These are phyloP conservation scores for Venturia asperata DNA, from an alignment of 2,329 filamentous ascomycete genomes.

Conservation along the genomic window DNA sequence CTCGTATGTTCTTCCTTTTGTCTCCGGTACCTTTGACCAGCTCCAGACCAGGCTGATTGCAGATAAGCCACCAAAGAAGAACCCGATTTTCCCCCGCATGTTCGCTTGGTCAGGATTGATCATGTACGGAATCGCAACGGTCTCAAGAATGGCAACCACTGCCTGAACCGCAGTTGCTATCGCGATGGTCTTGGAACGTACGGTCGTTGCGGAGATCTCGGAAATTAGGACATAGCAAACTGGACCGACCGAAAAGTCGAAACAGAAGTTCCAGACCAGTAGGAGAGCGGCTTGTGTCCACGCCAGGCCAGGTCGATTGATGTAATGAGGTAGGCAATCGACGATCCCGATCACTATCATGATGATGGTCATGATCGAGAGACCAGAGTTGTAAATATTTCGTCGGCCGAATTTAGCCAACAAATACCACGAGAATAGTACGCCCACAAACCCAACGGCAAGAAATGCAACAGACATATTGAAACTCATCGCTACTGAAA, in stretches of 20 bases:
- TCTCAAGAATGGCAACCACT: conserved; percentile 72
- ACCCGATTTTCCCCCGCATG: conserved; percentile 80
- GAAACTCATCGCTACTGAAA: conserved; percentile 38
- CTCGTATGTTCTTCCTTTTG: conserved; percentile 71
- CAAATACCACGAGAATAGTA: conserved; percentile 73
- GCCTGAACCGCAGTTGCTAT: conserved; percentile 72
- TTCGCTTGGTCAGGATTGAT: conserved; percentile 80
- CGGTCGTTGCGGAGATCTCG: conserved; percentile 71
- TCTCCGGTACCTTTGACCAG: conserved; percentile 75
- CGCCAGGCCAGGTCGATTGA: conserved; percentile 48
- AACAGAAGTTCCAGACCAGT: conserved; percentile 70
- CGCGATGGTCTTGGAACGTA: conserved; percentile 89
- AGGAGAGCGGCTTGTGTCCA: conserved; percentile 29
- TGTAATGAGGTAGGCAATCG: conserved; percentile 10
- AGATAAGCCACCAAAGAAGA: conserved; percentile 80
- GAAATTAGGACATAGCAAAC: conserved; percentile 85
- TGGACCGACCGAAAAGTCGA: conserved; percentile 81
- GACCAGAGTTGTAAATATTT: conserved; percentile 66
- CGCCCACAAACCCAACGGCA: conserved; percentile 66
- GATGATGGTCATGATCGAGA: conserved; percentile 52
- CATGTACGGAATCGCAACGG: conserved; percentile 86
- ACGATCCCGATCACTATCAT: conserved; percentile 63
- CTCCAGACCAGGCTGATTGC: conserved; percentile 75
- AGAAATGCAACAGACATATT: conserved; percentile 50
- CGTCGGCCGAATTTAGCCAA: conserved; percentile 71